Evolutionary conservation across 352 stramenopile genomes (phyloP).

Genomic region (Pythium scleroteichum): DNA sequence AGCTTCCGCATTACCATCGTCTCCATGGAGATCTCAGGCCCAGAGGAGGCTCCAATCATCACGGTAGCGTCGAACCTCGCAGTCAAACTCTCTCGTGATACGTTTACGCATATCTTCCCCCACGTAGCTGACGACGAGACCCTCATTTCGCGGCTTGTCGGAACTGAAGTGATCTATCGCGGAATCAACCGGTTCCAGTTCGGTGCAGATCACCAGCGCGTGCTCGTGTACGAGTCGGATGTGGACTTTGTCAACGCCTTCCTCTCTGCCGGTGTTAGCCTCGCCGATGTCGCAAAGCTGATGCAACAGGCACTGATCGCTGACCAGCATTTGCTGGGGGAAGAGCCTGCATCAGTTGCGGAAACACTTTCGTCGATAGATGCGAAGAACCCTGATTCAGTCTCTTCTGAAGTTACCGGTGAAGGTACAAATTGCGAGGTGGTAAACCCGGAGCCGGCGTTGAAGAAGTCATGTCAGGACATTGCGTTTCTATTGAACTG

Average conservation of each 20-base stretch:
- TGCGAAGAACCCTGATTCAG: neutral
- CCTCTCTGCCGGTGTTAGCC: constrained; percentile 27
- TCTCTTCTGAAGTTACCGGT: constrained; percentile 9
- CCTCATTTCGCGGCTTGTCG: constrained; percentile 44
- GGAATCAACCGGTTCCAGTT: constrained; percentile 62
- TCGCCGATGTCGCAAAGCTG: constrained; percentile 46
- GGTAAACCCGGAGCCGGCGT: too few species aligned
- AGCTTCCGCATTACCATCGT: constrained; percentile 23
- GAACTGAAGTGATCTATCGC: constrained; percentile 47
- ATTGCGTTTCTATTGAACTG: constrained; percentile 24
- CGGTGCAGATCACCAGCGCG: constrained; percentile 33
- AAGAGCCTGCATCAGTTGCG: constrained; percentile 15
- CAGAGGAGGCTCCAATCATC: constrained; percentile 24
- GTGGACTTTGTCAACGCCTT: constrained; percentile 60
- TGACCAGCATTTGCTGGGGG: constrained; percentile 39
- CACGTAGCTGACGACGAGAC: constrained; percentile 37
- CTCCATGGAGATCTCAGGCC: constrained; percentile 22
- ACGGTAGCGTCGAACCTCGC: constrained; percentile 23
- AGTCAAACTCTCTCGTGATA: constrained; percentile 32
- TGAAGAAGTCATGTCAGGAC: constrained; percentile 1
- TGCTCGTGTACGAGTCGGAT: constrained; percentile 57
- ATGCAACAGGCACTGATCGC: constrained; percentile 56
- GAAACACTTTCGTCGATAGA: too few species aligned
- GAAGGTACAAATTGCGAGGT: neutral
- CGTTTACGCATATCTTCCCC: constrained; percentile 38